Conservation (phyloP, 192 early-diverging fungal genomes). For the Chytriomyces hyalinus region DNA sequence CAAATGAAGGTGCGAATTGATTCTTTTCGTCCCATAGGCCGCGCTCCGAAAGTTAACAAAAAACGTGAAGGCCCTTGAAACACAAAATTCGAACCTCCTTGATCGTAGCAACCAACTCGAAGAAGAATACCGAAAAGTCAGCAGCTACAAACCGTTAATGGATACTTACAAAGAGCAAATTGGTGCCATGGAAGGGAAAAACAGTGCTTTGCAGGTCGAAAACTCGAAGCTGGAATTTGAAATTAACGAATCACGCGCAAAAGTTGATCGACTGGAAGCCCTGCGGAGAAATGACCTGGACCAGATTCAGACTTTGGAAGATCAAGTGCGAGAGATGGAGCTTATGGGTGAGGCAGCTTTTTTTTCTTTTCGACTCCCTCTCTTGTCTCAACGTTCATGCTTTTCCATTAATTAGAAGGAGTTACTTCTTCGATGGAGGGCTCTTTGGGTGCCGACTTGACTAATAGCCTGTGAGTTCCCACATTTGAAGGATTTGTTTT, state of each 20-base stretch:
- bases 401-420: conserved; percentile 6
- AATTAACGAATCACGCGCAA: conserved; percentile 61
- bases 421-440: conserved; percentile 1
- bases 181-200: conserved; percentile 73
- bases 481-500: background rate
- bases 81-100: conserved; percentile 71
- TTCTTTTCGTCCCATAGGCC: background rate
- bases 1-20: conserved; percentile 65
- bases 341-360: conserved; percentile 51
- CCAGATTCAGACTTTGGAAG: conserved; percentile 77
- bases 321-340: conserved; percentile 81
- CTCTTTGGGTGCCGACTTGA: conserved; percentile 21
- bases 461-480: conserved; percentile 20
- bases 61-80: conserved; percentile 64
- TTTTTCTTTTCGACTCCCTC: conserved; percentile 15
- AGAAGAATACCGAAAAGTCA: conserved; percentile 85
- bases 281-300: conserved; percentile 75
- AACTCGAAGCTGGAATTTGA: conserved; percentile 77
- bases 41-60: background rate
- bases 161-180: conserved; percentile 89
- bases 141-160: conserved; percentile 78
- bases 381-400: conserved; percentile 28
- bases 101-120: conserved; percentile 79
- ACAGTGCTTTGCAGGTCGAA: conserved; percentile 68
- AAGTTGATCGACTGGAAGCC: conserved; percentile 66